Conservation (phyloP, 2,329 filamentous ascomycete genomes). For the Rasamsonia emersonii region DNA sequence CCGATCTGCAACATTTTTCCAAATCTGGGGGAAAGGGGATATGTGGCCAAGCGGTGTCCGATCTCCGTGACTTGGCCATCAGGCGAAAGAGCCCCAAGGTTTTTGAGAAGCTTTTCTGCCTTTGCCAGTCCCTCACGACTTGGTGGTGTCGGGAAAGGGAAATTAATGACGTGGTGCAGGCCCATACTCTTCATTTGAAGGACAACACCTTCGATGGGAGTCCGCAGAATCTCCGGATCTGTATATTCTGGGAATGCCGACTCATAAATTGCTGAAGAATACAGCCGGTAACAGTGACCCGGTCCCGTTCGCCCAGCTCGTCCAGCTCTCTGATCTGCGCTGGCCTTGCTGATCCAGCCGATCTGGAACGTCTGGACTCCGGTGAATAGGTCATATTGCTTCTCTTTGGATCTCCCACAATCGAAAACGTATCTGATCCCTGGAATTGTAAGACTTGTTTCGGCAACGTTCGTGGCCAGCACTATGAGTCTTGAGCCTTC, state of each 20-base stretch:
- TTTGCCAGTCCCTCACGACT: slow-evolving; percentile 65
- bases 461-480: slow-evolving; percentile 90
- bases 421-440: slow-evolving; percentile 95
- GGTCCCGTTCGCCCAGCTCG: slow-evolving; percentile 92
- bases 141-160: slow-evolving; percentile 90
- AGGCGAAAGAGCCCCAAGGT: slow-evolving; percentile 69
- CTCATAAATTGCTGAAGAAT: slow-evolving; percentile 86
- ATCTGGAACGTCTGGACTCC: slow-evolving; percentile 95
- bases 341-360: slow-evolving; percentile 96
- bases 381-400: slow-evolving; percentile 75
- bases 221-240: slow-evolving; percentile 79
- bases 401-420: slow-evolving; percentile 84
- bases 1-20: slow-evolving; percentile 87
- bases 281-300: slow-evolving; percentile 90
- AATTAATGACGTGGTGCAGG: slow-evolving; percentile 80
- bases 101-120: slow-evolving; percentile 77
- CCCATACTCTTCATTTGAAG: slow-evolving; percentile 94
- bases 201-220: slow-evolving; percentile 87
- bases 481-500: slow-evolving; percentile 79
- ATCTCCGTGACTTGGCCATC: slow-evolving; percentile 68
- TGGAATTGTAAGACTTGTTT: slow-evolving; percentile 94
- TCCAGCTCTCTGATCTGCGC: slow-evolving; percentile 81
- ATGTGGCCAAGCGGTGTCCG: slow-evolving; percentile 75
- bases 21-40: slow-evolving; percentile 84
- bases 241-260: slow-evolving; percentile 79